Conservation (phyloP, 2,329 filamentous ascomycete species). For the Aschersonia sp. region DNA sequence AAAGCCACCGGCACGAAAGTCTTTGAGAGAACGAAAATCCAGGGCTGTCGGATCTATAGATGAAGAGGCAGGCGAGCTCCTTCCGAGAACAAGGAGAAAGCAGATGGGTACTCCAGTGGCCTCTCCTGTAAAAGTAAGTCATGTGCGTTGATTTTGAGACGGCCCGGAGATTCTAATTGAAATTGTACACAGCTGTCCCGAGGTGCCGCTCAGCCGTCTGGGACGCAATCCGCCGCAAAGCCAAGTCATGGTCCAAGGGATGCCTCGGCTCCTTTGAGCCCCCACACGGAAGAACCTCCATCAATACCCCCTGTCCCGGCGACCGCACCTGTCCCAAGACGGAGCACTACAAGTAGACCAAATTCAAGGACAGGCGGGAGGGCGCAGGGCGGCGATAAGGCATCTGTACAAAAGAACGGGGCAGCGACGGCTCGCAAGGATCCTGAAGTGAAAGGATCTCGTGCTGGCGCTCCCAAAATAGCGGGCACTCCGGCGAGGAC, state of each 20-base stretch:
- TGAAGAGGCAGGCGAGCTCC: constrained; percentile 18
- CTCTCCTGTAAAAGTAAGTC: constrained; percentile 15
- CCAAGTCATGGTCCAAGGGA: constrained; percentile 34
- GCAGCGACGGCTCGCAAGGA: constrained; percentile 28
- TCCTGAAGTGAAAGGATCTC: constrained; percentile 15
- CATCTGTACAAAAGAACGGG: constrained; percentile 48
- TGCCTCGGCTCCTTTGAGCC: constrained; percentile 22
- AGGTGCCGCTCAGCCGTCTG: constrained; percentile 13
- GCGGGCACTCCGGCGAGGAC: constrained; percentile 10
- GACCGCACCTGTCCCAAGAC: constrained; percentile 3
- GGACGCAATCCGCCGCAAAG: constrained; percentile 15
- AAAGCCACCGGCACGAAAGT: constrained; percentile 46
- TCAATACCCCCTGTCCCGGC: background rate
- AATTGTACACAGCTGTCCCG: constrained; percentile 15
- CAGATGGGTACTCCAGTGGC: constrained; percentile 38
- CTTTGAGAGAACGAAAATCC: constrained; percentile 56
- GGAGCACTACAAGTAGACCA: constrained; percentile 20
- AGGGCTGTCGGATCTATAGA: constrained; percentile 40
- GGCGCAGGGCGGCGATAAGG: constrained; percentile 19
- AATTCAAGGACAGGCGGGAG: constrained; percentile 13
- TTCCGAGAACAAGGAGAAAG: constrained; percentile 36
- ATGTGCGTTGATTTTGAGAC: background rate
- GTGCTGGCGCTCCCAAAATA: constrained; percentile 21
- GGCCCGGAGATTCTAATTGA: background rate
- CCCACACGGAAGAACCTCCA: constrained; percentile 8